Conservation (phyloP, 495 filamentous ascomycete species). For the Cercophora samala region DNA sequence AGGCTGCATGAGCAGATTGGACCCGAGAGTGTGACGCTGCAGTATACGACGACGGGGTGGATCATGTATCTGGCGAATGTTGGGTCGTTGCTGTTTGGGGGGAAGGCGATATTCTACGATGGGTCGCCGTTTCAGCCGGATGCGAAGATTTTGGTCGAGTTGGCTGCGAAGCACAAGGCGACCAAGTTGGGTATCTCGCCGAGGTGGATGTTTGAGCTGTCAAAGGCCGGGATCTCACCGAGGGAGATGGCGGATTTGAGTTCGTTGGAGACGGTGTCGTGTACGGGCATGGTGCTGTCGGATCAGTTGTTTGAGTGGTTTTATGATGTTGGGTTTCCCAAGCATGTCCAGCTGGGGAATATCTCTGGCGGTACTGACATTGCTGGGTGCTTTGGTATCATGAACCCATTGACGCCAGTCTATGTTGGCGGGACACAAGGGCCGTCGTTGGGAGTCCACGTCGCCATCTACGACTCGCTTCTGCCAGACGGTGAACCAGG, state of each 20-base stretch:
- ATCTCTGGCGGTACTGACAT: constrained; percentile 79
- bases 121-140: constrained; percentile 72
- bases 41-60: constrained; percentile 72
- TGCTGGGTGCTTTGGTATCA: constrained; percentile 63
- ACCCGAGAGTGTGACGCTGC: constrained; percentile 47
- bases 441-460: constrained; percentile 57
- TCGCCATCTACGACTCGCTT: constrained; percentile 67
- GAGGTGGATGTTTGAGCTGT: constrained; percentile 67
- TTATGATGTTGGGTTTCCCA: constrained; percentile 72
- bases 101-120: constrained; percentile 65
- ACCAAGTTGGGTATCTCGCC: constrained; percentile 67
- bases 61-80: constrained; percentile 74
- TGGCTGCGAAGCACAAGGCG: constrained; percentile 58
- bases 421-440: constrained; percentile 70
- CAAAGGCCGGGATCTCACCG: constrained; percentile 57
- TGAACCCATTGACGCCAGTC: constrained; percentile 67
- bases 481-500: constrained; percentile 50
- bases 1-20: constrained; percentile 55
- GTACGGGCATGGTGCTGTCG: constrained; percentile 76
- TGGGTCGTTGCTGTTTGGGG: constrained; percentile 52
- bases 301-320: constrained; percentile 76
- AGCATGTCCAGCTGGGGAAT: constrained; percentile 61
- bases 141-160: constrained; percentile 53
- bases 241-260: constrained; percentile 59
- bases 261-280: constrained; percentile 55